phyloP scores from a whole-genome alignment of 805 yeast genomes.

The Suhomyces canberraensis region DNA sequence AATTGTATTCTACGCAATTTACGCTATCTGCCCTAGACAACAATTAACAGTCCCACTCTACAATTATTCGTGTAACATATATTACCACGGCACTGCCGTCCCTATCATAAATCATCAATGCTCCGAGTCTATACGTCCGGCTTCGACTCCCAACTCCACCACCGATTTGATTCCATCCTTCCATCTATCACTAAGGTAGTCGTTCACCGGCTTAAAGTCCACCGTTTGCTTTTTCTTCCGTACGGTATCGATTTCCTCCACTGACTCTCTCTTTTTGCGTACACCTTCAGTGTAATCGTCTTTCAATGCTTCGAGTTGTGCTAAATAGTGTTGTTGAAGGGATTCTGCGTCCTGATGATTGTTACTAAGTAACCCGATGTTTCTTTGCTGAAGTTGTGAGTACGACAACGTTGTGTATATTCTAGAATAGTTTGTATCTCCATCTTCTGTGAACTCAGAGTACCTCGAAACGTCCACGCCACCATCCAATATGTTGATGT shows the following conservation, averaged over 20 bases:
- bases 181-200: constrained; percentile 50
- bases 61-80: too few relatives aligned
- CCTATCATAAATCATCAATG: too few relatives aligned
- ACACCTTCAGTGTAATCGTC: constrained; percentile 9
- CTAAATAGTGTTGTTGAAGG: constrained; percentile 30
- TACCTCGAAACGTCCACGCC: constrained; percentile 33
- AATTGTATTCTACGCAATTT: too few relatives aligned
- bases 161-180: constrained; percentile 41
- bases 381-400: constrained; percentile 37
- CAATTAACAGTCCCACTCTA: too few relatives aligned
- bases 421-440: constrained; percentile 14
- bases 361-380: constrained; percentile 32
- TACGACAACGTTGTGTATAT: constrained; percentile 40
- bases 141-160: constrained; percentile 35
- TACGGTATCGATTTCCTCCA: constrained; percentile 41
- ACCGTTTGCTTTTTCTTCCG: constrained; percentile 43
- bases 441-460: constrained; percentile 11
- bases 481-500: constrained; percentile 17
- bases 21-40: too few relatives aligned
- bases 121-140: constrained; percentile 15
- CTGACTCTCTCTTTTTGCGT: constrained; percentile 35
- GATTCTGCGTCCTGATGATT: constrained; percentile 37
- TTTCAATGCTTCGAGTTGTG: constrained; percentile 22
- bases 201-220: constrained; percentile 36
- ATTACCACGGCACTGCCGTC: too few relatives aligned